Evolutionary conservation across 768 basidiomycete species (phyloP), one percentile per base, ranked within the genome.

Genomic region (Phanerochaete carnosa): DNA sequence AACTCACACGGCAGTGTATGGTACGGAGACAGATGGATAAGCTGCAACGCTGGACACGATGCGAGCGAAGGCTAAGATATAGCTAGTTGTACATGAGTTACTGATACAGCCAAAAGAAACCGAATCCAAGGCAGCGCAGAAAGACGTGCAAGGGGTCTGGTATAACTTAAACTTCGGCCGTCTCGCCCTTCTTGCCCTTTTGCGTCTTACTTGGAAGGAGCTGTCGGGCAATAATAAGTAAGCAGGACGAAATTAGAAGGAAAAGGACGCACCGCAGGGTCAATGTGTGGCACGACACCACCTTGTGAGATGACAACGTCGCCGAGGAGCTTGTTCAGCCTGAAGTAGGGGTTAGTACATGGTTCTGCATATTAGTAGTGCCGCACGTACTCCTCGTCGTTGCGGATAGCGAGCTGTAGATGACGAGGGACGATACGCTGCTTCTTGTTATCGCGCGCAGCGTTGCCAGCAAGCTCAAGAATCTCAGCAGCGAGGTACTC

Each of bases 341-440:
- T 86, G 52, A 28, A 50, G 23, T 25, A 57, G 23, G 37, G 37
- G 46, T 37, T 15, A 33, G 30, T 16, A 7, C 8, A 46, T 35
- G 25, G 0, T 57, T 59, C 22, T 25, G 46, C 62, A 32, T 2
- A 4, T 45, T 9, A 47, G 25, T 3, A 60, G 28, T 54, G 28
- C 3, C 54, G 35, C 28, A 71, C 79, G 62, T 70, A 88, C 88
- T 90, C 92, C 73, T 94, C 92, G 61, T 93, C 92, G 74, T 94
- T 93, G 66, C 94, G 84, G 75, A 95, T 93, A 65, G 94, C 94
- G 57, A 95, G 86, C 71, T 95, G 94, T 52, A 95, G 75, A 76
- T 95, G 94, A 69, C 94, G 87, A 57, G 94, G 94, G 25, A 95
- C 91, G 68, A 95, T 95, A 88, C 94, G 93, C 66, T 91, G 88